These are phyloP conservation scores for Nicotiana undulata DNA, from an alignment of 257 asterid species.

Conservation along the genomic window DNA sequence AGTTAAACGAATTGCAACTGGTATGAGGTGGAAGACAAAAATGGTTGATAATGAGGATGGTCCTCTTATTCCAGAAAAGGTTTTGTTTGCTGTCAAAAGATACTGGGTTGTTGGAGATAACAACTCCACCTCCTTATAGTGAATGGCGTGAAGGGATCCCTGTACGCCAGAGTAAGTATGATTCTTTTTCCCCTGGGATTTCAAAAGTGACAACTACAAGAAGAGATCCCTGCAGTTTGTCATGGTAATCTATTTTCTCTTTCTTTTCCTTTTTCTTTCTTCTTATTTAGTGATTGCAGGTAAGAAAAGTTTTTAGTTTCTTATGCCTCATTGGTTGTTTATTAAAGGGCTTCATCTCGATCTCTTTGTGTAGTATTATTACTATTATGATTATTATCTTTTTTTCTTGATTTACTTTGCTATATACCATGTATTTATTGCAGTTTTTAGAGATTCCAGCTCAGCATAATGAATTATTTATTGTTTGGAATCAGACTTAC, in stretches of 20 bases:
- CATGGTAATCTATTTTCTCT: neutral
- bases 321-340: too few species aligned
- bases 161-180: neutral
- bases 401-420: neutral
- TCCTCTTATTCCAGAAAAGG: slow-evolving; percentile 27
- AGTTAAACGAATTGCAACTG: slow-evolving; percentile 25
- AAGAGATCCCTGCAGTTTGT: neutral
- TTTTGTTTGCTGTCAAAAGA: slow-evolving; percentile 30
- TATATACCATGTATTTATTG: neutral
- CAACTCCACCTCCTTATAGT: slow-evolving; percentile 11
- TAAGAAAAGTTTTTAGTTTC: neutral
- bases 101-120: slow-evolving; percentile 34
- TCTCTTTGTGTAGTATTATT: neutral
- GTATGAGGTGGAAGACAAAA: slow-evolving; percentile 40
- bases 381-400: neutral
- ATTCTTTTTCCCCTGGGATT: neutral
- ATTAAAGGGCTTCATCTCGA: too few species aligned
- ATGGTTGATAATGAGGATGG: slow-evolving; percentile 37
- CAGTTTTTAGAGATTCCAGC: neutral
- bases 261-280: neutral
- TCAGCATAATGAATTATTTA: neutral
- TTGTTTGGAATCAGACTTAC: neutral
- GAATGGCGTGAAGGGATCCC: neutral
- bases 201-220: neutral
- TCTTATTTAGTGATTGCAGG: neutral